Evolutionary conservation across 306 rosid species (phyloP).

Genomic region (Rubus parviflorus): DNA sequence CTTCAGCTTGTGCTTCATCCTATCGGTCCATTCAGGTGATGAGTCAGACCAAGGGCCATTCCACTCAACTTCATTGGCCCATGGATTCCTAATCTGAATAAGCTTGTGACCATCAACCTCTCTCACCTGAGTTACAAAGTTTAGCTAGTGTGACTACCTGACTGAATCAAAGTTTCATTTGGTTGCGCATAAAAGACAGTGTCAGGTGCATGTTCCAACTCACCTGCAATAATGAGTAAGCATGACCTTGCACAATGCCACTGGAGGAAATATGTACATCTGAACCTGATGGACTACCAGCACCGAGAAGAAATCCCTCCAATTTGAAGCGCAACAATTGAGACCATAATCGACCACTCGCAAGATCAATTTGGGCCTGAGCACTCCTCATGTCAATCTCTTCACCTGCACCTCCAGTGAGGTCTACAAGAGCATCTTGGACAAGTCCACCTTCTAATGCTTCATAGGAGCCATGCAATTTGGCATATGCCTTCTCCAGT

Average conservation of each 20-base stretch:
- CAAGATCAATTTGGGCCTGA: constrained; percentile 99
- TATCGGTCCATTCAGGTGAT: constrained; percentile 92
- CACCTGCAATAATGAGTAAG: constrained; percentile 94
- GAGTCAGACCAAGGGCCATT: constrained; percentile 99
- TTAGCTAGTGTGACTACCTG: not conserved
- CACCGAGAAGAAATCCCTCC: constrained; percentile 94
- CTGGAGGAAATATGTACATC: constrained; percentile 96
- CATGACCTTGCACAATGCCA: constrained; percentile 99
- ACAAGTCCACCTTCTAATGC: constrained; percentile 99
- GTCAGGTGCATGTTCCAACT: constrained; percentile 4
- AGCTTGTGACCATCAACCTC: constrained; percentile 99
- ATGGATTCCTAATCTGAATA: constrained; percentile 97
- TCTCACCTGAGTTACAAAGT: constrained; percentile 55
- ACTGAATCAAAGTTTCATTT: not conserved
- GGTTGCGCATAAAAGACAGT: not conserved
- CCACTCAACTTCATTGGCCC: constrained; percentile 99
- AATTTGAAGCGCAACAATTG: constrained; percentile 95
- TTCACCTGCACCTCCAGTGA: constrained; percentile 99
- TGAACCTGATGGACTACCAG: constrained; percentile 99
- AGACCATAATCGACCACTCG: constrained; percentile 98
- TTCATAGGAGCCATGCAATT: constrained; percentile 97
- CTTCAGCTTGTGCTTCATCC: constrained; percentile 97
- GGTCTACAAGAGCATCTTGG: constrained; percentile 99
- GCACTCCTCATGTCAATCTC: constrained; percentile 97
- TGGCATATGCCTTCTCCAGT: constrained; percentile 99